Conservation (phyloP, 352 stramenopile species). For the Phytophthora pseudosyringae region DNA sequence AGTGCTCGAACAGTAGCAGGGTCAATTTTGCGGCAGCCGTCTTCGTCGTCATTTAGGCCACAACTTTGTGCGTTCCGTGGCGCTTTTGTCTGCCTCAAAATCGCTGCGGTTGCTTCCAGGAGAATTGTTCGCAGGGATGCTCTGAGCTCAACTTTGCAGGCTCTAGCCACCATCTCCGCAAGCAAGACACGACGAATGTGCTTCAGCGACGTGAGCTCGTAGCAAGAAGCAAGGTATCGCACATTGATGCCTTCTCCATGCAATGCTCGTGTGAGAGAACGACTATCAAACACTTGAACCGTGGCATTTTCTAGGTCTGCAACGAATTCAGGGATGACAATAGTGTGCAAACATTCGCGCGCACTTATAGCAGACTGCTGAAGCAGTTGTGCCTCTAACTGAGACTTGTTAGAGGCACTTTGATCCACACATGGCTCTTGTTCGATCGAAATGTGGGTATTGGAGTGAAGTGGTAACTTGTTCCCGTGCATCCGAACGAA, state of each 20-base stretch:
- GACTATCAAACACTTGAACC: conserved; percentile 44
- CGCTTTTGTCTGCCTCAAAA: conserved; percentile 30
- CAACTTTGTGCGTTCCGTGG: conserved; percentile 5
- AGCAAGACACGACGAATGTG: conserved; percentile 56
- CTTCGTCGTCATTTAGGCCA: conserved; percentile 8
- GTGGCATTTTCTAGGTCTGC: conserved; percentile 42
- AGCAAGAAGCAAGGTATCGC: conserved; percentile 64
- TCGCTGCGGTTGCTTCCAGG: conserved; percentile 19
- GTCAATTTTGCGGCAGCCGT: conserved; percentile 7
- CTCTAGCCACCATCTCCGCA: conserved; percentile 65
- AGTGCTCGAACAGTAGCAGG: conserved; percentile 12
- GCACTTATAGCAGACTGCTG: conserved; percentile 44
- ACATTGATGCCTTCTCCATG: conserved; percentile 67
- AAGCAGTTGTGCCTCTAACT: conserved; percentile 42
- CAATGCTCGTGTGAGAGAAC: conserved; percentile 45
- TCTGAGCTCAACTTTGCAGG: conserved; percentile 61
- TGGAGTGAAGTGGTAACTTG: conserved; percentile 46
- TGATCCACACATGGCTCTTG: background rate
- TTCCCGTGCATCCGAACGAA: conserved; percentile 51
- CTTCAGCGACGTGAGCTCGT: conserved; percentile 47
- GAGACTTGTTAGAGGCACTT: conserved; percentile 6
- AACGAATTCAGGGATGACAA: conserved; percentile 59
- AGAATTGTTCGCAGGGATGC: conserved; percentile 43
- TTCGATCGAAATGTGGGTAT: conserved; percentile 26
- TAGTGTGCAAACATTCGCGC: conserved; percentile 43